phyloP scores from a whole-genome alignment of 208 protist genomes.

The Wallacemonas sp. region DNA sequence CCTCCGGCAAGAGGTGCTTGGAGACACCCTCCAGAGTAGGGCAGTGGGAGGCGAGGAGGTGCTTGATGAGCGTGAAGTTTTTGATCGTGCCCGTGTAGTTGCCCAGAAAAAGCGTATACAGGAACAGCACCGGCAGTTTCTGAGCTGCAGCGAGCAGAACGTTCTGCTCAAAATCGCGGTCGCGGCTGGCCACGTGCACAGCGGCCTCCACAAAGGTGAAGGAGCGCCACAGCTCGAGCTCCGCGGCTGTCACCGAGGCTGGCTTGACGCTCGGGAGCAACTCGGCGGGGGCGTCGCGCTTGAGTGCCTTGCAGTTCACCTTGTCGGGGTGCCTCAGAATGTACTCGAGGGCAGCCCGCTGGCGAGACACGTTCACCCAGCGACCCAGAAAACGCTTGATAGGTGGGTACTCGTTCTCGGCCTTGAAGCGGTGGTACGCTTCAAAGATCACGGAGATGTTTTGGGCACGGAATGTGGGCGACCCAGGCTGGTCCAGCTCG shows the following conservation, averaged over 20 bases:
- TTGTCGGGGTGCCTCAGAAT: constrained; percentile 83
- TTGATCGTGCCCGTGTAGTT: constrained; percentile 74
- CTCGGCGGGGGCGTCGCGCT: constrained; percentile 49
- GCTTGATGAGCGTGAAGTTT: constrained; percentile 68
- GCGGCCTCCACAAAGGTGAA: constrained; percentile 79
- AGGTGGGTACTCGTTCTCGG: constrained; percentile 64
- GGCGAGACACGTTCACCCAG: constrained; percentile 73
- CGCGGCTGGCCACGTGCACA: constrained; percentile 78
- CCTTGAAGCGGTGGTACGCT: constrained; percentile 81
- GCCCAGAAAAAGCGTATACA: constrained; percentile 71
- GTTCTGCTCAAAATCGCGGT: constrained; percentile 74
- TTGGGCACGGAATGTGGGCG: constrained; percentile 62
- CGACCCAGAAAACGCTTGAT: constrained; percentile 75
- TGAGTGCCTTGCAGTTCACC: constrained; percentile 60
- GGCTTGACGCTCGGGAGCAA: constrained; percentile 49
- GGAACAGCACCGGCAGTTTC: constrained; percentile 69
- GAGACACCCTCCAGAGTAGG: constrained; percentile 60
- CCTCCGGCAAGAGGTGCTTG: constrained; percentile 60
- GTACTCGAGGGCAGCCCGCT: constrained; percentile 77
- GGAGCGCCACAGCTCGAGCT: constrained; percentile 77
- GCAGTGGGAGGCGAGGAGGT: constrained; percentile 57
- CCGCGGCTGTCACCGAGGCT: constrained; percentile 30
- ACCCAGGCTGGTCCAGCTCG: constrained; percentile 65
- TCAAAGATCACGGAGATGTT: constrained; percentile 86
- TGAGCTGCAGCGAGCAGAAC: constrained; percentile 60